Evolutionary conservation across 1,284 basidiomycete genomes (phyloP).

Genomic region (Cronartium quercuum): DNA sequence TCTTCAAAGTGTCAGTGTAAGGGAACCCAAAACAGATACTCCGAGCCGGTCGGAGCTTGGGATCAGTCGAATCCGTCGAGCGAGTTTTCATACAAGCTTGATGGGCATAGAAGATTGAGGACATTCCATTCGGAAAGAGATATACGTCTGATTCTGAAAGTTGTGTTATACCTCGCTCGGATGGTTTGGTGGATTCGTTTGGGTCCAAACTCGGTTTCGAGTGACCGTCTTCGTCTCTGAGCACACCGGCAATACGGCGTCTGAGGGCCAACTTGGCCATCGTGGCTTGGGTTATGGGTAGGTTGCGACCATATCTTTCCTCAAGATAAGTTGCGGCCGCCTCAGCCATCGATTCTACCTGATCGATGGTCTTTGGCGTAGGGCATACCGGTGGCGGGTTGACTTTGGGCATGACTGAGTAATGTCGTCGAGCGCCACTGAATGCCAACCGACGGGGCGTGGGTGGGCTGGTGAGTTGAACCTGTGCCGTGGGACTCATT

Average conservation of each 20-base stretch:
- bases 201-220: constrained; percentile 53
- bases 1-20: constrained; percentile 95
- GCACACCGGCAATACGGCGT: constrained; percentile 78
- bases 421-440: constrained; percentile 5
- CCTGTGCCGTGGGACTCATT: constrained; percentile 43
- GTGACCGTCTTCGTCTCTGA: constrained; percentile 53
- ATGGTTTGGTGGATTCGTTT: constrained; percentile 54
- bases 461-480: constrained; percentile 40
- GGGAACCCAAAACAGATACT: constrained; percentile 64
- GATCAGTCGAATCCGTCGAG: not conserved
- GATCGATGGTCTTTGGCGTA: not conserved
- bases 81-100: constrained; percentile 9
- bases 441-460: not conserved
- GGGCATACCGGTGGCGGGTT: constrained; percentile 8
- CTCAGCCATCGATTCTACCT: constrained; percentile 49
- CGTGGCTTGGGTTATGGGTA: constrained; percentile 66
- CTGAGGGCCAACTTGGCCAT: constrained; percentile 79
- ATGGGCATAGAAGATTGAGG: constrained; percentile 10
- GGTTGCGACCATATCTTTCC: constrained; percentile 89
- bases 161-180: constrained; percentile 50
- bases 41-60: constrained; percentile 41
- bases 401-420: constrained; percentile 8
- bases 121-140: constrained; percentile 25
- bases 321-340: constrained; percentile 64
- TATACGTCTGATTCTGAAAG: constrained; percentile 57